Evolutionary conservation across 805 yeast species (phyloP).

Genomic region (Kurtzmaniella cleridarum): DNA sequence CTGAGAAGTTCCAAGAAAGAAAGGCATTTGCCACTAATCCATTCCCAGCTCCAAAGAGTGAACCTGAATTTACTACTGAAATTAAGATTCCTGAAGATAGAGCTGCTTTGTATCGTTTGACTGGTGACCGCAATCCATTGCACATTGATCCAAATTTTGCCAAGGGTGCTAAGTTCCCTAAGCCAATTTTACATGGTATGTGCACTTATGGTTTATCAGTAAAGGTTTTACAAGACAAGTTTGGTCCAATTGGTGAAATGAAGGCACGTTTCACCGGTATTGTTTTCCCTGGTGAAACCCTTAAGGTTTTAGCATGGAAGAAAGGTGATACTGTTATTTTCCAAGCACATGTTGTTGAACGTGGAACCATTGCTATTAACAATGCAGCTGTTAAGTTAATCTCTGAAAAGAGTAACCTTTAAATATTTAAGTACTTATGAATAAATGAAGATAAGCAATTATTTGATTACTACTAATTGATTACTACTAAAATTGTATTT

Average conservation of each 20-base stretch:
- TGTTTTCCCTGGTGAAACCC: constrained; percentile 92
- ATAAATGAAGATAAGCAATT: too few species aligned
- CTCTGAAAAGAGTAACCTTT: constrained; percentile 36
- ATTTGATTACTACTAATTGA: not conserved
- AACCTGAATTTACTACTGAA: constrained; percentile 62
- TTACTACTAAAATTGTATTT: not conserved
- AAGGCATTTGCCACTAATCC: constrained; percentile 56
- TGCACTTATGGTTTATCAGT: constrained; percentile 80
- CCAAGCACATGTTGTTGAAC: constrained; percentile 77
- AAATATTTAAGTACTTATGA: constrained; percentile 5
- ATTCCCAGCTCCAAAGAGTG: constrained; percentile 56
- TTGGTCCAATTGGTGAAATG: constrained; percentile 75
- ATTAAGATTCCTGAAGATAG: constrained; percentile 61
- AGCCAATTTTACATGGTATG: constrained; percentile 91
- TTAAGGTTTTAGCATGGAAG: constrained; percentile 82
- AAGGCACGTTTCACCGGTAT: constrained; percentile 88
- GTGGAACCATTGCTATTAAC: constrained; percentile 72
- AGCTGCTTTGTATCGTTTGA: constrained; percentile 85
- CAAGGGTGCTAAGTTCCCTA: constrained; percentile 74
- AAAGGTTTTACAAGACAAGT: constrained; percentile 71
- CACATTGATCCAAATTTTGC: constrained; percentile 94
- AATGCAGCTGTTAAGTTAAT: constrained; percentile 75
- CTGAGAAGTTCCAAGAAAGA: constrained; percentile 43
- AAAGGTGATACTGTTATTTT: constrained; percentile 64
- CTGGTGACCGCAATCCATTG: constrained; percentile 93